Evolutionary conservation across 805 yeast species (phyloP).

Genomic region (Candida alai): DNA sequence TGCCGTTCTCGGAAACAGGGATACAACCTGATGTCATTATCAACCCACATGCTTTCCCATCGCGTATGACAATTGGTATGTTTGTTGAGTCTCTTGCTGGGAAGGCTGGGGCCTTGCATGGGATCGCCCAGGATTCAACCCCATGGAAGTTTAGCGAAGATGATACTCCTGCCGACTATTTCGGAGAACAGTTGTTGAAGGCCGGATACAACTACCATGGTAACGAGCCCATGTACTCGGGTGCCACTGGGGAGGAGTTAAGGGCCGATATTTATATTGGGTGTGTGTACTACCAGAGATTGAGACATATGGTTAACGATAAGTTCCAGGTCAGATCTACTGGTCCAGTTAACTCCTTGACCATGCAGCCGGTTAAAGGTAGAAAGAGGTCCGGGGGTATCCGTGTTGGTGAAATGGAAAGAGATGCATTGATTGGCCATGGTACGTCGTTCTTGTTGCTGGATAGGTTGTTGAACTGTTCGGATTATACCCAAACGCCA

Average conservation of each 20-base stretch:
- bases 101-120: conserved; percentile 96
- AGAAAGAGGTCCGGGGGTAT: conserved; percentile 99
- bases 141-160: conserved; percentile 92
- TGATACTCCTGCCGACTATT: conserved; percentile 96
- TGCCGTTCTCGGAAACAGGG: conserved; percentile 96
- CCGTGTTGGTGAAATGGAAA: conserved; percentile 99
- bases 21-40: conserved; percentile 97
- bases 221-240: conserved; percentile 98
- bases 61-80: conserved; percentile 99
- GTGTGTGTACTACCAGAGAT: conserved; percentile 94
- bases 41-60: conserved; percentile 99
- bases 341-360: conserved; percentile 94
- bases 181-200: conserved; percentile 83
- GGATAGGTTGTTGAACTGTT: conserved; percentile 90
- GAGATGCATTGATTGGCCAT: conserved; percentile 98
- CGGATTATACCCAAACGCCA: conserved; percentile 90
- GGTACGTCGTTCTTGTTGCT: conserved; percentile 94
- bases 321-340: conserved; percentile 99
- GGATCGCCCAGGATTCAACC: conserved; percentile 94
- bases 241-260: conserved; percentile 96
- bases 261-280: conserved; percentile 96
- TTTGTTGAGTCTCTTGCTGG: conserved; percentile 98
- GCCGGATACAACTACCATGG: conserved; percentile 98
- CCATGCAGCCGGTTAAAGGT: conserved; percentile 99
- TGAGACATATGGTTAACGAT: conserved; percentile 99